Base-by-base conservation (phyloP, 495 filamentous ascomycete species). In the Oleoguttula mirabilis region DNA sequence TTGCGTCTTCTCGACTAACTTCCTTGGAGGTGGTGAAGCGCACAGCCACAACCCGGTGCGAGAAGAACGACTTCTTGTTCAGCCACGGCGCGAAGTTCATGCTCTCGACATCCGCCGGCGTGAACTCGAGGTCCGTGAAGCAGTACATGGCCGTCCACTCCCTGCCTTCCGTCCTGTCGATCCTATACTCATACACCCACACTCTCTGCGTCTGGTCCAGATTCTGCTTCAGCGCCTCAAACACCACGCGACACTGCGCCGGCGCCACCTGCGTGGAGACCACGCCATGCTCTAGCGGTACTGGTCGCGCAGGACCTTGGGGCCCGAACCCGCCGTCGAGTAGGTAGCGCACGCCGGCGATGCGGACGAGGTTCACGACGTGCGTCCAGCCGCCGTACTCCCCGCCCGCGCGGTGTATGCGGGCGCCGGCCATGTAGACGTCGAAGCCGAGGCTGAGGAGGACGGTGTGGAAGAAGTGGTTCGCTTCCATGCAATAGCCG, bases 401-500 rank as follows among this genome's bases (percentile, higher is more conserved):
- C 4, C 32, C 39, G 49, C 60, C 23, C 53, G 21, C 37, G 7
- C 16, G 14, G 19, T 42, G 16, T 6, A 48, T 42, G 4, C 45
- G 36, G 6, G 39, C 35, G 7, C 43, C 43, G 19, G 36, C 35
- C 43, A 34, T 39, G 36, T 40, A 34, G 43, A 32, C 48, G 77
- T 60, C 0, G 42, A 69, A 88, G 0, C 79, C 82, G 3, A 85
- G 55, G n/a, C 64, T 72, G 19, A 70, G 57, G 12, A 90, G 60
- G n/a, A 84, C 60, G 20, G 66, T 66, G 25, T 69, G 67, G 28
- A 85, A 82, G 34, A 85, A 71, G 23, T 66, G 63, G 55, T 77
- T 87, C 31, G 69, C 66, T 52, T 87, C 82, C 68, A 87, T 78
- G 62, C 80, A 87, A 52, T 87, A 87, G 0, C 82, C 81, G 3